A percentile compares a stretch with the other conserved stretches of the same genome.
phyloP scores from a whole-genome alignment of 768 basidiomycete genomes.

The Clavulina sp. region DNA sequence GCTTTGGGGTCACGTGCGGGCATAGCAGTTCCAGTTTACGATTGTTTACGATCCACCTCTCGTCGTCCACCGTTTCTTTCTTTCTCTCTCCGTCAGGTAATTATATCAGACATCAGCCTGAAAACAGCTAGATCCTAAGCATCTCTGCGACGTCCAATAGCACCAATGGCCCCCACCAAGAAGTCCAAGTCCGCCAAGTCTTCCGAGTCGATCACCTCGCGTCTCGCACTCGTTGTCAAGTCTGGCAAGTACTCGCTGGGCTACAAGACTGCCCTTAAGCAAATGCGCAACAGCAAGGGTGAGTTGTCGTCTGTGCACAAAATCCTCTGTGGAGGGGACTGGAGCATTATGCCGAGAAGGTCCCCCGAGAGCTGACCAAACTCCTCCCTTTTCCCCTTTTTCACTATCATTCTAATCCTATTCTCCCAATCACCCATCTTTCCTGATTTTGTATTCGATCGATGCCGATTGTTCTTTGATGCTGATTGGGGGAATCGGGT shows the following conservation, averaged over 20 bases:
- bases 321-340: constrained; percentile 75
- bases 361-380: constrained; percentile 68
- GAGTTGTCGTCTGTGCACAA: constrained; percentile 24
- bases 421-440: background rate
- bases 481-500: no score
- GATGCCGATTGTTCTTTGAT: background rate
- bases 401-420: constrained; percentile 9
- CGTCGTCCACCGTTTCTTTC: no score
- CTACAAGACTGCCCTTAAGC: constrained; percentile 96
- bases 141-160: no score
- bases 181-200: constrained; percentile 89
- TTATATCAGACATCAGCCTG: no score
- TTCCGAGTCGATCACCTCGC: constrained; percentile 82
- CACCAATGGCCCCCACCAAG: no score
- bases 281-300: constrained; percentile 98
- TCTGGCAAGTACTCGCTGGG: constrained; percentile 95
- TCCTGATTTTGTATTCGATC: background rate
- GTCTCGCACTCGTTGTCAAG: constrained; percentile 92
- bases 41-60: no score
- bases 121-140: no score
- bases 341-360: constrained; percentile 99
- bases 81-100: no score
- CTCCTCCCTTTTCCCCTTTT: constrained; percentile 15
- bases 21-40: no score
- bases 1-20: no score